Evolutionary conservation across 768 basidiomycete species (phyloP).

Genomic region (Exidia glandulosa): DNA sequence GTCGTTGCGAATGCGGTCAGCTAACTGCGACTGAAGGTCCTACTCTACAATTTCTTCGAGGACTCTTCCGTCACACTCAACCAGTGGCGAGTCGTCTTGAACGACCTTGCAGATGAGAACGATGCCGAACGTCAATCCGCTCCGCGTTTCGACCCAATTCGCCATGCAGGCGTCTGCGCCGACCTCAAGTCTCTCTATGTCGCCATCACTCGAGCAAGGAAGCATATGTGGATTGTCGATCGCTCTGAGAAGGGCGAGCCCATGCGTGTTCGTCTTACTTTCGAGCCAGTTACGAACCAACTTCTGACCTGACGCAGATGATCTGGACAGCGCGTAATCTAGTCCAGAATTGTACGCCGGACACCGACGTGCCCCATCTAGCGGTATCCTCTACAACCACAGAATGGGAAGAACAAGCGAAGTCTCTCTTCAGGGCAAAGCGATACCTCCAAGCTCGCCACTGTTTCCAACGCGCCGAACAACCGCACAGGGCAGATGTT

Average conservation of each 20-base stretch:
- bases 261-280: conserved; percentile 35
- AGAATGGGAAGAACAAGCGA: conserved; percentile 35
- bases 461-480: conserved; percentile 39
- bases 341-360: conserved; percentile 38
- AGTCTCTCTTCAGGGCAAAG: conserved; percentile 28
- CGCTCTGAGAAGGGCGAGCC: conserved; percentile 43
- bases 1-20: not conserved
- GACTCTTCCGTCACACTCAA: conserved; percentile 41
- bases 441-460: conserved; percentile 44
- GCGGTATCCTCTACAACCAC: conserved; percentile 40
- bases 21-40: conserved; percentile 32
- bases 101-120: conserved; percentile 21
- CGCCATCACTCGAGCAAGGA: conserved; percentile 57
- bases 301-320: conserved; percentile 21
- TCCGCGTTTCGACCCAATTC: conserved; percentile 38
- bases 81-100: conserved; percentile 52
- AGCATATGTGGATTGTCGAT: conserved; percentile 62
- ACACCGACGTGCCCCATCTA: conserved; percentile 38
- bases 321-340: conserved; percentile 39
- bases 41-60: conserved; percentile 66
- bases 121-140: conserved; percentile 14
- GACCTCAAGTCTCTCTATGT: conserved; percentile 67
- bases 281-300: not conserved
- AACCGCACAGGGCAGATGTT: conserved; percentile 31
- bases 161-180: conserved; percentile 44